These are phyloP conservation scores for Lasiosphaeria ovina DNA, from an alignment of 495 filamentous ascomycete species.

Conservation along the genomic window DNA sequence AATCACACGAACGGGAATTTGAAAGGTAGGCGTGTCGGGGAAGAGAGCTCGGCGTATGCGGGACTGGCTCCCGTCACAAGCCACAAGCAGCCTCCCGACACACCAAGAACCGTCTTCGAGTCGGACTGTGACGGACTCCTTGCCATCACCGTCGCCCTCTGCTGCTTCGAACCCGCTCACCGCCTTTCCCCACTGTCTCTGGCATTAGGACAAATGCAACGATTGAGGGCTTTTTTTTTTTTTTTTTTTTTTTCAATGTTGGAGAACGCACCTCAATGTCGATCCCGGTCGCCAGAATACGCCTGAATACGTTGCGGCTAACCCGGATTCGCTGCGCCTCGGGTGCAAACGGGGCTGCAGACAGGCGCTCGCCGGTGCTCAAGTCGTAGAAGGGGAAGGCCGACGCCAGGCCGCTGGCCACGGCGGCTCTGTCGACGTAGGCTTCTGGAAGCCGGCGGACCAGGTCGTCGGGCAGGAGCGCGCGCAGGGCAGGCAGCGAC, in stretches of 20 bases:
- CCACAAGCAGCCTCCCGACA: constrained; percentile 28
- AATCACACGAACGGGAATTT: constrained; percentile 30
- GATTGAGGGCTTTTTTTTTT: background rate
- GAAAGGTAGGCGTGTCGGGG: constrained; percentile 18
- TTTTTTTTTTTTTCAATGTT: background rate
- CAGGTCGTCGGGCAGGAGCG: constrained; percentile 50
- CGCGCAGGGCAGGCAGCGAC: constrained; percentile 49
- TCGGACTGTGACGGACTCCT: constrained; percentile 22
- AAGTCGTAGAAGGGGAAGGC: constrained; percentile 55
- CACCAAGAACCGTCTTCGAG: constrained; percentile 32
- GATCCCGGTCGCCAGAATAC: constrained; percentile 47
- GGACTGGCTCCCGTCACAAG: constrained; percentile 34
- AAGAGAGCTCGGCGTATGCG: constrained; percentile 27
- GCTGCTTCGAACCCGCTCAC: constrained; percentile 15
- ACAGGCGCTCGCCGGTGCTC: constrained; percentile 42
- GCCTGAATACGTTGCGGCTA: constrained; percentile 45
- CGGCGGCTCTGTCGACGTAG: constrained; percentile 39
- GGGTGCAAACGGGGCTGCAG: constrained; percentile 42
- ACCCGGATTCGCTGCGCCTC: constrained; percentile 52
- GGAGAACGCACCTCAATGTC: constrained; percentile 40
- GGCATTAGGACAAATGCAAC: background rate
- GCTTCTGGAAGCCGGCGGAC: constrained; percentile 47
- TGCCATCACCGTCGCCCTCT: background rate
- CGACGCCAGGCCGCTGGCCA: constrained; percentile 20
- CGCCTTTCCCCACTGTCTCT: constrained; percentile 30